Conservation (phyloP, 2,329 filamentous ascomycete species). For the Coniochaeta sp. region DNA sequence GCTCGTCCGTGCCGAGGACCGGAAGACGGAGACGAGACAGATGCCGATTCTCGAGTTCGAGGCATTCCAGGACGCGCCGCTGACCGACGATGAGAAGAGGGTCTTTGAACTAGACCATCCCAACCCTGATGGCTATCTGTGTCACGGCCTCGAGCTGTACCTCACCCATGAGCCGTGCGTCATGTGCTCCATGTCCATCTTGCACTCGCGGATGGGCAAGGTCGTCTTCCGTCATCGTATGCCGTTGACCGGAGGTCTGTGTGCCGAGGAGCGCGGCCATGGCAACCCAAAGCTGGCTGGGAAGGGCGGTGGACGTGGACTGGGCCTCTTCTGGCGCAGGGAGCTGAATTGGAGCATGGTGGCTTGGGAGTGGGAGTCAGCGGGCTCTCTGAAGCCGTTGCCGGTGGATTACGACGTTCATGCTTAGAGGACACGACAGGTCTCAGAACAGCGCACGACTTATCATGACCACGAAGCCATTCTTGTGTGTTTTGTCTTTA, state of each 20-base stretch:
- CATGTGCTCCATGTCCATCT: slow-evolving; percentile 93
- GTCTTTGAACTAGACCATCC: slow-evolving; percentile 60
- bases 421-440: slow-evolving; percentile 21
- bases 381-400: slow-evolving; percentile 26
- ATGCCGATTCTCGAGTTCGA: slow-evolving; percentile 44
- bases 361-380: slow-evolving; percentile 67
- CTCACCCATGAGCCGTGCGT: slow-evolving; percentile 93
- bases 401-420: slow-evolving; percentile 41
- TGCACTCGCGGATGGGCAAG: slow-evolving; percentile 86
- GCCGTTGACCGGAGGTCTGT: slow-evolving; percentile 74
- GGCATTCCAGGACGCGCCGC: slow-evolving; percentile 60
- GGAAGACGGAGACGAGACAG: slow-evolving; percentile 17
- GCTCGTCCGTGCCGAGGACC: slow-evolving; percentile 48
- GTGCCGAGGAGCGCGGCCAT: slow-evolving; percentile 61
- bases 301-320: slow-evolving; percentile 47
- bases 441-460: slow-evolving; percentile 1
- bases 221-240: slow-evolving; percentile 77
- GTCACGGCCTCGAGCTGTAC: slow-evolving; percentile 88
- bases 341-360: slow-evolving; percentile 83
- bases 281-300: slow-evolving; percentile 28
- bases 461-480: slow-evolving; percentile 10
- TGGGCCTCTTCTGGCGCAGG: slow-evolving; percentile 63
- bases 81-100: slow-evolving; percentile 58
- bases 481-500: slow-evolving; percentile 14
- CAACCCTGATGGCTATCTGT: slow-evolving; percentile 78